A percentile compares a stretch with the other conserved stretches of the same genome.
Conservation (phyloP, 441 rosid species). For the Monsonia emarginata region DNA sequence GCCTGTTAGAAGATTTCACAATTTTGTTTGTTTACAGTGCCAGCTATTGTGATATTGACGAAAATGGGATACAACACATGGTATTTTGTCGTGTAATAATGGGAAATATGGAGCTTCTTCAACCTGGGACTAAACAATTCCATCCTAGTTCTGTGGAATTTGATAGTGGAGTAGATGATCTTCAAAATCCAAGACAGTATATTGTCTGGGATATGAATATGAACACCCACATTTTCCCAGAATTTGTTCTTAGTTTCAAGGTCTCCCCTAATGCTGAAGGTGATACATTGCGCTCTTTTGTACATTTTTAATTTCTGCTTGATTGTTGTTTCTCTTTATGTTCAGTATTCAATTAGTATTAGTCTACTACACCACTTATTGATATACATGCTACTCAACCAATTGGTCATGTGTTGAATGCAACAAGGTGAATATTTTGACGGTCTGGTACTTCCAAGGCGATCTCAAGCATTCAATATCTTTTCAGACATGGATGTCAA, state of each 20-base stretch:
- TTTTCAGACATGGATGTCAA: slow-evolving; percentile 20
- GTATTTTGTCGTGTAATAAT: slow-evolving; percentile 76
- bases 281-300: slow-evolving; percentile 33
- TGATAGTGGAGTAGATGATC: slow-evolving; percentile 87
- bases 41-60: slow-evolving; percentile 75
- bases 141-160: slow-evolving; percentile 63
- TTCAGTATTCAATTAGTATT: slow-evolving; percentile 7
- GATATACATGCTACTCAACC: slow-evolving; percentile 17
- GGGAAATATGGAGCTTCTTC: slow-evolving; percentile 83
- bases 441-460: slow-evolving; percentile 24
- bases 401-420: slow-evolving; percentile 32
- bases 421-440: slow-evolving; percentile 30
- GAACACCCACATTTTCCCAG: slow-evolving; percentile 80
- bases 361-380: not conserved
- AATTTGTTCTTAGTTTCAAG: slow-evolving; percentile 91
- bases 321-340: not conserved
- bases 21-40: slow-evolving; percentile 49
- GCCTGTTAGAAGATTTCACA: slow-evolving; percentile 11
- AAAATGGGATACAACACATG: slow-evolving; percentile 62
- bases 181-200: slow-evolving; percentile 52
- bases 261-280: slow-evolving; percentile 55
- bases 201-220: slow-evolving; percentile 81
- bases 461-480: slow-evolving; percentile 22
- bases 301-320: too few species aligned
- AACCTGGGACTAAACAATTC: slow-evolving; percentile 43